A percentile compares a stretch with the other conserved stretches of the same genome.
phyloP scores from a whole-genome alignment of 169 alveolate genomes.

The Ichthyophthirius multifiliis region DNA sequence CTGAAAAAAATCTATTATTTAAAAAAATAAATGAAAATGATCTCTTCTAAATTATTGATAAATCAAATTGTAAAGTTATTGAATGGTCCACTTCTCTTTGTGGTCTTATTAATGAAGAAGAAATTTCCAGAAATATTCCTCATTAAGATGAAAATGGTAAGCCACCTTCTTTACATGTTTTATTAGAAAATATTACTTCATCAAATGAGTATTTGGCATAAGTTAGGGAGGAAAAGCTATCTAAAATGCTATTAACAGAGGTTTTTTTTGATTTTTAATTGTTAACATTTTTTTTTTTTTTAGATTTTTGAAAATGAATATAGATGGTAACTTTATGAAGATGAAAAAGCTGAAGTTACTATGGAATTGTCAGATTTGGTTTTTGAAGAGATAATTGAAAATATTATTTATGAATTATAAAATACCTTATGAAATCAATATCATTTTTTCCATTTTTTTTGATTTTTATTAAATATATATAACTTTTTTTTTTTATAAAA shows the following conservation, averaged over 20 bases:
- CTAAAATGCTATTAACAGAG: conserved; percentile 14
- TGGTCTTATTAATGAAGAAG: conserved; percentile 7
- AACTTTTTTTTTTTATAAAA: too few relatives aligned
- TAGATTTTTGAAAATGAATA: conserved; percentile 29
- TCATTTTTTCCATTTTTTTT: too few relatives aligned
- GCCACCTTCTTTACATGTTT: not conserved
- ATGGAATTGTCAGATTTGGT: conserved; percentile 39
- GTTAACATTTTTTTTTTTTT: not conserved
- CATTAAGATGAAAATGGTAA: not conserved
- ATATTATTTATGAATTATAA: conserved; percentile 2
- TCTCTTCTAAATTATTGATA: not conserved
- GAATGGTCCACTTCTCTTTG: conserved; percentile 14
- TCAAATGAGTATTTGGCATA: conserved; percentile 2
- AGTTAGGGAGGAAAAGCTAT: conserved; percentile 12
- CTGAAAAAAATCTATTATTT: not conserved
- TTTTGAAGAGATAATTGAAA: conserved; percentile 25
- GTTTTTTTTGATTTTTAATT: not conserved
- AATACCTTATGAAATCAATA: too few relatives aligned
- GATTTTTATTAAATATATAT: too few relatives aligned
- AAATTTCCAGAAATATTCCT: not conserved
- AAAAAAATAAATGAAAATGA: not conserved
- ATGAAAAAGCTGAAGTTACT: conserved; percentile 24
- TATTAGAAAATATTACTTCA: not conserved
- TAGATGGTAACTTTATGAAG: conserved; percentile 29
- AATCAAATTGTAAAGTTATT: not conserved